These are phyloP conservation scores for Aspergillus hiratsukae DNA, from an alignment of 2,329 filamentous ascomycete species.

Conservation along the genomic window DNA sequence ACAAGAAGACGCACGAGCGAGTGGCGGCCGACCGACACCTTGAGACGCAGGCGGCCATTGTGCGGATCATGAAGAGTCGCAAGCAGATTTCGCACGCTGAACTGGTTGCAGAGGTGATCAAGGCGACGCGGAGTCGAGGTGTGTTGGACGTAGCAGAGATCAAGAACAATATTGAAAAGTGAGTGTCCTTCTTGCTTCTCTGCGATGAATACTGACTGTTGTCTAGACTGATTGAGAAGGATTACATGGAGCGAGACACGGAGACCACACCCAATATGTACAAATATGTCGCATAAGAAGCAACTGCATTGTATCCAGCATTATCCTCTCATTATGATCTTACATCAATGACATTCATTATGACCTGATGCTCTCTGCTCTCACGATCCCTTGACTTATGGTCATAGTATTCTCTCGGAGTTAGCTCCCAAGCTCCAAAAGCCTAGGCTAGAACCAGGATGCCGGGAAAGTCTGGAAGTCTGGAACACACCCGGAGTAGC, in stretches of 20 bases:
- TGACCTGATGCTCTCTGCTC: no score
- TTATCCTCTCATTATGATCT: not conserved
- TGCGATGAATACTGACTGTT: not conserved
- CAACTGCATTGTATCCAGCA: not conserved
- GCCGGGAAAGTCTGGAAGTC: not conserved
- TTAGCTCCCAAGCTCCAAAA: not conserved
- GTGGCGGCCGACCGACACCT: slow-evolving; percentile 87
- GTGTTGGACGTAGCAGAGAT: slow-evolving; percentile 82
- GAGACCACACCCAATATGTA: slow-evolving; percentile 52
- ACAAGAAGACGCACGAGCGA: slow-evolving; percentile 86
- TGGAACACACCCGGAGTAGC: slow-evolving; percentile 11
- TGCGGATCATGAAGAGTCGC: slow-evolving; percentile 92
- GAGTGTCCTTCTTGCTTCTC: slow-evolving; percentile 35
- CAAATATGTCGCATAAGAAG: slow-evolving; percentile 60
- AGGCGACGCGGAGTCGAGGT: slow-evolving; percentile 79
- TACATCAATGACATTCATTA: not conserved
- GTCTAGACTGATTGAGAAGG: slow-evolving; percentile 80
- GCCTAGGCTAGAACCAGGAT: not conserved
- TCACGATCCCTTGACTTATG: no score
- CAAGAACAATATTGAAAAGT: slow-evolving; percentile 96
- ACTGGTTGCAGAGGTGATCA: slow-evolving; percentile 86
- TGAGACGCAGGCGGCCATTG: slow-evolving; percentile 95
- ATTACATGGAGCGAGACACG: slow-evolving; percentile 80
- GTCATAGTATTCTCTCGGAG: no score
- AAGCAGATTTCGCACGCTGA: slow-evolving; percentile 85